Evolutionary conservation across 2,329 filamentous ascomycete species (phyloP).

Genomic region (Pestalotiopsis sp.): DNA sequence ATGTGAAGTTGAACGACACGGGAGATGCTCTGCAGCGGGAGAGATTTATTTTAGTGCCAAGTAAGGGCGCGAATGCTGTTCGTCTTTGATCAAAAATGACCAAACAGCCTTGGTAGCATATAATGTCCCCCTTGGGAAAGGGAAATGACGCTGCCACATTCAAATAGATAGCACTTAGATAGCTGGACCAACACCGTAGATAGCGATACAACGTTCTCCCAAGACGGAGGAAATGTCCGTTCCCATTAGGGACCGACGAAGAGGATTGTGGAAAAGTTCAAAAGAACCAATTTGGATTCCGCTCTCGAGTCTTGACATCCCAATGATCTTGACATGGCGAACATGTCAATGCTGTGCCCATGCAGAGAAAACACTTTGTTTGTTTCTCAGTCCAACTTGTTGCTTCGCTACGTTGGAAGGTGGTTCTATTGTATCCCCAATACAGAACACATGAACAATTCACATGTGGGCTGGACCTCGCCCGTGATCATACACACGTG

Average conservation of each 20-base stretch:
- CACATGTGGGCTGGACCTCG: too few species aligned
- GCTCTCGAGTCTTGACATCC: background rate
- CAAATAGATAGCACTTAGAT: slow-evolving; percentile 6
- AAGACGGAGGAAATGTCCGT: background rate
- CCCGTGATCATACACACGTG: too few species aligned
- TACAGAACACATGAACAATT: too few species aligned
- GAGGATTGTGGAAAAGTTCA: background rate
- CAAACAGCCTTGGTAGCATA: background rate
- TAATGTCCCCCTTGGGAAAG: background rate
- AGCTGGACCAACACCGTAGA: slow-evolving; percentile 10
- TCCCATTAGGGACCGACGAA: background rate
- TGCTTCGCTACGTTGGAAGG: too few species aligned
- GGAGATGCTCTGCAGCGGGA: background rate
- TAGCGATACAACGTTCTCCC: slow-evolving; percentile 1
- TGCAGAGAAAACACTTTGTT: too few species aligned
- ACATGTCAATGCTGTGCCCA: too few species aligned
- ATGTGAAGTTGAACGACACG: background rate
- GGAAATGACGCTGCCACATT: background rate
- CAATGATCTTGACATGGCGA: too few species aligned
- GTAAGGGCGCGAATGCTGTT: background rate
- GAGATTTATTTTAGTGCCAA: background rate
- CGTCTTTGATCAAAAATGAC: background rate
- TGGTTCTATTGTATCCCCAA: too few species aligned
- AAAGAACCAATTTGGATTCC: background rate
- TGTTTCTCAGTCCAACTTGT: too few species aligned